These are phyloP conservation scores for Mycosarcoma mackinlayi DNA, from an alignment of 1,284 basidiomycete genomes.

Conservation along the genomic window DNA sequence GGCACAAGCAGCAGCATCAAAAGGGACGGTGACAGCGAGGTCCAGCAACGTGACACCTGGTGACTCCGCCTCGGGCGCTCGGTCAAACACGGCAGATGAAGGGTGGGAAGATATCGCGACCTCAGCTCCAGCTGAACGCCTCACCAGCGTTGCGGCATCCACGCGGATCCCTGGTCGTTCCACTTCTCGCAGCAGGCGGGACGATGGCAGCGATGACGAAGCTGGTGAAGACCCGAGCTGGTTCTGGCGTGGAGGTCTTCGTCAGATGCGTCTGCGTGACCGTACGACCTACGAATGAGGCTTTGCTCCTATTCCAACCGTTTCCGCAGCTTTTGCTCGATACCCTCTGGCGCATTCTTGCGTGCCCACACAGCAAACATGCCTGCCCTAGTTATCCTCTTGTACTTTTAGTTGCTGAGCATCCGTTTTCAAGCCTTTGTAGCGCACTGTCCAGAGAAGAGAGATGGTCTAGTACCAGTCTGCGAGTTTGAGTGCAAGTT, in stretches of 20 bases:
- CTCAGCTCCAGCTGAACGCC: background rate
- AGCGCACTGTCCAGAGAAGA: no score
- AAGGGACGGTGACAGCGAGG: background rate
- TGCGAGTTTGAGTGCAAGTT: no score
- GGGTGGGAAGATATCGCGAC: slow-evolving; percentile 38
- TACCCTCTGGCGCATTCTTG: slow-evolving; percentile 7
- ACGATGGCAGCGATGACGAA: slow-evolving; percentile 39
- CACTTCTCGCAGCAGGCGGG: slow-evolving; percentile 10
- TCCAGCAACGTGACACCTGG: background rate
- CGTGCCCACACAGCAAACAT: background rate
- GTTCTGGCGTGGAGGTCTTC: slow-evolving; percentile 58
- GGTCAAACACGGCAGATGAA: slow-evolving; percentile 15
- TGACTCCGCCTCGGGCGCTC: background rate
- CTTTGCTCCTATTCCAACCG: background rate
- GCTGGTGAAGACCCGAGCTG: slow-evolving; percentile 42
- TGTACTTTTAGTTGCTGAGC: background rate
- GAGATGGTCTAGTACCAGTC: no score
- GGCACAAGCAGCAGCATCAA: background rate
- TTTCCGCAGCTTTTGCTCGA: slow-evolving; percentile 1
- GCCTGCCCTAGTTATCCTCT: background rate
- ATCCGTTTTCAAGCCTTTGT: background rate
- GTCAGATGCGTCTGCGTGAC: slow-evolving; percentile 52
- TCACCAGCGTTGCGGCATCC: background rate
- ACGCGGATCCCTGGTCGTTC: slow-evolving; percentile 1
- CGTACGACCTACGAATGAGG: slow-evolving; percentile 52